These are phyloP conservation scores for Cladosporium sp. DNA, from an alignment of 2,329 filamentous ascomycete species.

Conservation along the genomic window DNA sequence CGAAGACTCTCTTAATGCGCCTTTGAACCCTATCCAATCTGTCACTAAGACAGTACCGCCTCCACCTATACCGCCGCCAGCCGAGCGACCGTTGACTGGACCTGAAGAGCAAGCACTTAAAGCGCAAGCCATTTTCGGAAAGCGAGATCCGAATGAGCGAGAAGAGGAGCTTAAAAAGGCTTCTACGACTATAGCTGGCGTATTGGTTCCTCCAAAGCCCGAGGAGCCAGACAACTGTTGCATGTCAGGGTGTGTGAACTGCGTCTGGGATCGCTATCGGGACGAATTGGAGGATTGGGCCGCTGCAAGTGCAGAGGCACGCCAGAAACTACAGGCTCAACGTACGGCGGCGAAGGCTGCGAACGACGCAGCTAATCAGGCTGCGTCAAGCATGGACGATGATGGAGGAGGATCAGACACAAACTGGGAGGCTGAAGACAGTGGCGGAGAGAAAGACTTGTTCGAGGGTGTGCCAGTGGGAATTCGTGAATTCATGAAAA, in stretches of 20 bases:
- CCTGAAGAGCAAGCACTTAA: constrained; percentile 54
- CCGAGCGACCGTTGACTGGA: constrained; percentile 17
- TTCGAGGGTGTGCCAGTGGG: constrained; percentile 83
- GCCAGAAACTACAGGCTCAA: constrained; percentile 36
- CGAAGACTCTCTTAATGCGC: constrained; percentile 4
- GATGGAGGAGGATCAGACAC: constrained; percentile 72
- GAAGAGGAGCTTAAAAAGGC: constrained; percentile 52
- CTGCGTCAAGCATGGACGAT: constrained; percentile 66
- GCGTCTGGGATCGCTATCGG: constrained; percentile 87
- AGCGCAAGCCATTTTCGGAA: constrained; percentile 74
- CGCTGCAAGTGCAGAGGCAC: constrained; percentile 59
- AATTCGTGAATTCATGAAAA: constrained; percentile 95
- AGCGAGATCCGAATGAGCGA: constrained; percentile 46
- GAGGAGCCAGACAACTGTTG: constrained; percentile 96
- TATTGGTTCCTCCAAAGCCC: constrained; percentile 77
- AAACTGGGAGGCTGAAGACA: constrained; percentile 54
- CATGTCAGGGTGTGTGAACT: constrained; percentile 98
- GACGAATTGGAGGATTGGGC: constrained; percentile 94
- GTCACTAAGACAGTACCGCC: not conserved
- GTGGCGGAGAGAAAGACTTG: constrained; percentile 54
- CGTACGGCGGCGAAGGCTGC: constrained; percentile 24
- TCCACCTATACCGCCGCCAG: constrained; percentile 3
- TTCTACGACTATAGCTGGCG: constrained; percentile 65
- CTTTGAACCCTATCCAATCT: constrained; percentile 6
- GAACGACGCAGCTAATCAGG: constrained; percentile 31